Percentiles rank a stretch among this genome's conserved stretches.
Evolutionary conservation across 2,329 filamentous ascomycete genomes (phyloP).

Genomic region (Cladosporium sp.): DNA sequence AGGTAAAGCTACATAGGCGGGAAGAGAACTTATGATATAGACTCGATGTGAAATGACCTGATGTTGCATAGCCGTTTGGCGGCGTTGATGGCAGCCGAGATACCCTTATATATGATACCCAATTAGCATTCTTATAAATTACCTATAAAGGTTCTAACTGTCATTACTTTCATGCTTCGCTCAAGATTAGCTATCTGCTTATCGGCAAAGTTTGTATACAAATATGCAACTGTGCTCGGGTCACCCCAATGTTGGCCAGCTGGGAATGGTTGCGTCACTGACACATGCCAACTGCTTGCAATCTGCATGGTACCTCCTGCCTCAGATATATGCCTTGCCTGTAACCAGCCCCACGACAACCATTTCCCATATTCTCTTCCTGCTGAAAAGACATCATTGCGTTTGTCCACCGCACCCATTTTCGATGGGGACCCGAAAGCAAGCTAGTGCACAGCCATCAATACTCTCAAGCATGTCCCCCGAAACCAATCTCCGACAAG

Average conservation of each 20-base stretch:
- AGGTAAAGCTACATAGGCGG: background rate
- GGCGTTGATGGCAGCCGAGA: background rate
- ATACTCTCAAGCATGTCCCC: background rate
- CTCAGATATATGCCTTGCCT: background rate
- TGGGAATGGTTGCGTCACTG: slow-evolving; percentile 10
- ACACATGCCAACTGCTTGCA: background rate
- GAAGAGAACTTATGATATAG: background rate
- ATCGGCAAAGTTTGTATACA: background rate
- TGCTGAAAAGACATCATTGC: background rate
- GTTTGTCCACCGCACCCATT: background rate
- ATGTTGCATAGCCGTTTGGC: slow-evolving; percentile 7
- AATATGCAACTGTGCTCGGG: background rate
- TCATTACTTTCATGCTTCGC: background rate
- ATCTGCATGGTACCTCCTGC: background rate
- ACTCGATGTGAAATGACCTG: slow-evolving; percentile 11
- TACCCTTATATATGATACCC: slow-evolving; percentile 10
- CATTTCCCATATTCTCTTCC: background rate
- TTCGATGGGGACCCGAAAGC: background rate
- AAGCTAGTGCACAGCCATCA: background rate
- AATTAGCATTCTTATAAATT: slow-evolving; percentile 7
- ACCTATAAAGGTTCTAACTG: background rate
- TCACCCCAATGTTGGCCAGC: background rate
- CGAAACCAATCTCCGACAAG: slow-evolving; percentile 8
- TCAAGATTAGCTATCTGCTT: background rate
- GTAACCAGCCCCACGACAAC: background rate